These are phyloP conservation scores for Haplographium delicatum DNA, from an alignment of 495 filamentous ascomycete species.

Conservation along the genomic window DNA sequence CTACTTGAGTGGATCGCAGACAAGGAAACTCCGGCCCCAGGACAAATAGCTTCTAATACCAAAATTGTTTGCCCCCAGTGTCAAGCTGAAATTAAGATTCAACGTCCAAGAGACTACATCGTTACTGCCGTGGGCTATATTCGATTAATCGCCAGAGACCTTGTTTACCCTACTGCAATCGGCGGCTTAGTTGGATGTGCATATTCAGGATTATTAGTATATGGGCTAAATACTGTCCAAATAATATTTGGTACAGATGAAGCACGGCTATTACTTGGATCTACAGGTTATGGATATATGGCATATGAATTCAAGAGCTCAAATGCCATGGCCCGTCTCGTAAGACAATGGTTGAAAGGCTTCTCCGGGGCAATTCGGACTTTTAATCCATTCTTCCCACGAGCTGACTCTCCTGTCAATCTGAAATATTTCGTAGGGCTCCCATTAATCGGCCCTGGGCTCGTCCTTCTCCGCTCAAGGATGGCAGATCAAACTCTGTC, in stretches of 20 bases:
- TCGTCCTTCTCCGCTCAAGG: conserved; percentile 55
- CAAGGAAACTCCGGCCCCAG: conserved; percentile 57
- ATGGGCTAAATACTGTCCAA: conserved; percentile 56
- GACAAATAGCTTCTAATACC: conserved; percentile 39
- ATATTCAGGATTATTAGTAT: conserved; percentile 47
- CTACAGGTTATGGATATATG: no score
- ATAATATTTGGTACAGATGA: conserved; percentile 60
- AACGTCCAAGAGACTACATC: conserved; percentile 62
- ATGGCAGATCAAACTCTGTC: conserved; percentile 56
- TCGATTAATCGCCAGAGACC: conserved; percentile 25
- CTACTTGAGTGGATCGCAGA: conserved; percentile 88
- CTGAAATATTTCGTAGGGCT: conserved; percentile 45
- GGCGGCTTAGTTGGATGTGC: conserved; percentile 17
- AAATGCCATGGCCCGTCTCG: no score
- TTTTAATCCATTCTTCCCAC: conserved; percentile 25
- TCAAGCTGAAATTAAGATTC: conserved; percentile 71
- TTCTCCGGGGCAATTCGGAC: no score
- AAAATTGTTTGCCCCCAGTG: conserved; percentile 78
- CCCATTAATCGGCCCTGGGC: conserved; percentile 55
- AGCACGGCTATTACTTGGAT: conserved; percentile 42
- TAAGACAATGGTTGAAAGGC: no score
- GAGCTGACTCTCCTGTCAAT: conserved; percentile 2
- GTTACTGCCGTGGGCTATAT: conserved; percentile 54
- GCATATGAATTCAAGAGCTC: no score
- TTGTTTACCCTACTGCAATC: conserved; percentile 13